phyloP scores from a whole-genome alignment of 1,284 basidiomycete species.

The Paramarasmius palmivorus region DNA sequence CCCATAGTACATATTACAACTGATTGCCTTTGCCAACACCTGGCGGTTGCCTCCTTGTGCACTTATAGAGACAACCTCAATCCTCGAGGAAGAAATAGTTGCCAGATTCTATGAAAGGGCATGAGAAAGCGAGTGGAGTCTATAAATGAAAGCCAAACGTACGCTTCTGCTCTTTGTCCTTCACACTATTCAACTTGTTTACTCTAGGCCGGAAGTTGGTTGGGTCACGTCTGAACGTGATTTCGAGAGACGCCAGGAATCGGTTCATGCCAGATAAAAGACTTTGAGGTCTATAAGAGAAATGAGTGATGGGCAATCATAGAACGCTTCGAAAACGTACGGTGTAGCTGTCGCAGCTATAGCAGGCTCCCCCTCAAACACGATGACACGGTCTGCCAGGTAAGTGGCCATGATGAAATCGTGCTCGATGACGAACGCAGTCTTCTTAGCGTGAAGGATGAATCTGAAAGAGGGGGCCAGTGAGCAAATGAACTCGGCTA shows the following conservation, averaged over 20 bases:
- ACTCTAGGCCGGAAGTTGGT: constrained; percentile 93
- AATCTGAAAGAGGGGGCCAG: constrained; percentile 50
- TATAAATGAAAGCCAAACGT: constrained; percentile 24
- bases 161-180: constrained; percentile 95
- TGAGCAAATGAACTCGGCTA: constrained; percentile 1
- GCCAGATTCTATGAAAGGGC: constrained; percentile 54
- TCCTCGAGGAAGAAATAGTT: constrained; percentile 94
- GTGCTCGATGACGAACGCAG: constrained; percentile 97
- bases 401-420: constrained; percentile 98
- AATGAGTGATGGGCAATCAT: constrained; percentile 17
- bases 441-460: constrained; percentile 93
- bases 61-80: constrained; percentile 30
- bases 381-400: constrained; percentile 95
- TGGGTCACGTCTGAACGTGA: constrained; percentile 95
- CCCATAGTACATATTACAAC: not conserved
- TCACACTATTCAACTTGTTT: constrained; percentile 91
- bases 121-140: constrained; percentile 1
- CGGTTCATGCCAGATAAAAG: constrained; percentile 88
- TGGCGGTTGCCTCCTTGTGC: not conserved
- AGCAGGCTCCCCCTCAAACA: constrained; percentile 88
- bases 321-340: constrained; percentile 44
- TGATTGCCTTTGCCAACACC: not conserved
- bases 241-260: constrained; percentile 90
- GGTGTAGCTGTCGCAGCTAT: constrained; percentile 82
- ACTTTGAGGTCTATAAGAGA: constrained; percentile 66